phyloP scores from a whole-genome alignment of 2,329 filamentous ascomycete genomes.

The Apiospora koreana region DNA sequence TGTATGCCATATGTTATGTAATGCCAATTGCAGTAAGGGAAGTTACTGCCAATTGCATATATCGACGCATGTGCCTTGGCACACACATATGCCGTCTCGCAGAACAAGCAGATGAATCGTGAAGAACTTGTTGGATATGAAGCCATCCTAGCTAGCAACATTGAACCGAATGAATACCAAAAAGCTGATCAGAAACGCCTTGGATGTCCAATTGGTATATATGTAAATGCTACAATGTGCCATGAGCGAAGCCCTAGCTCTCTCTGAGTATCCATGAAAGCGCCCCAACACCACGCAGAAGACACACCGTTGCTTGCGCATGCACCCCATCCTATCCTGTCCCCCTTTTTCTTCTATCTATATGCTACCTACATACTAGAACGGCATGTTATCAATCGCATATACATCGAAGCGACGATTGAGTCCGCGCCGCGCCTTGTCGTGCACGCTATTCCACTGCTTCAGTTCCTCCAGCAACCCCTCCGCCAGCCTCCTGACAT shows the following conservation, averaged over 20 bases:
- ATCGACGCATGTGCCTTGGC: too few species aligned
- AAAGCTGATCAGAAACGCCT: not conserved
- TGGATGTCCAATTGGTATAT: not conserved
- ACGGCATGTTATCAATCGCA: not conserved
- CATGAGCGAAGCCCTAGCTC: not conserved
- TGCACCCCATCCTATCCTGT: too few species aligned
- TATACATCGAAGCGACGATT: not conserved
- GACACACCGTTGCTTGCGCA: too few species aligned
- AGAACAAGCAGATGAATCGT: not conserved
- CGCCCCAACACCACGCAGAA: not conserved
- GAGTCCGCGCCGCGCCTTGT: conserved; percentile 10
- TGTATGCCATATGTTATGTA: too few species aligned
- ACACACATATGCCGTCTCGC: not conserved
- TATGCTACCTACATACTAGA: not conserved
- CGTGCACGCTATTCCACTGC: conserved; percentile 27
- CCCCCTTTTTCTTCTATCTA: not conserved
- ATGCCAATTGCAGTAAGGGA: too few species aligned
- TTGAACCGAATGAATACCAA: not conserved
- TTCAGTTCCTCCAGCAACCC: conserved; percentile 20
- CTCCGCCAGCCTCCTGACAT: conserved; percentile 19
- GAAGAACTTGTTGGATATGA: not conserved
- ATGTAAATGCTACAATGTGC: conserved; percentile 4
- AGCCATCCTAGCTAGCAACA: not conserved
- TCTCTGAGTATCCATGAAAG: not conserved
- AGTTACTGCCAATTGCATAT: too few species aligned